Evolutionary conservation across 257 asterid species (phyloP).

Genomic region (Osmanthus fragrans): DNA sequence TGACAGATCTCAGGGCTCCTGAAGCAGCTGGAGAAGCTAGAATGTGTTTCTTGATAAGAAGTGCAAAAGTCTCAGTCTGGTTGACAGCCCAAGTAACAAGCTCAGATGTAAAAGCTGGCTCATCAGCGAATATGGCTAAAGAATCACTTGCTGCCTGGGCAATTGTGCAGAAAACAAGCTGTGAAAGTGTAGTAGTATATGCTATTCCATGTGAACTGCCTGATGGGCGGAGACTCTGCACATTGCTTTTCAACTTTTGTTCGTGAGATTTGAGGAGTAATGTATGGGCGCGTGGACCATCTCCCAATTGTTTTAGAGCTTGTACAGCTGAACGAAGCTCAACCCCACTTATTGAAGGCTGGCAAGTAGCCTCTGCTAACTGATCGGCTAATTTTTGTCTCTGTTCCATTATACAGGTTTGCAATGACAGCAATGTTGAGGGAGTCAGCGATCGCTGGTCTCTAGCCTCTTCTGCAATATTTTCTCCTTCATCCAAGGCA

Average conservation of each 20-base stretch:
- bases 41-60: conserved; percentile 59
- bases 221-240: conserved; percentile 57
- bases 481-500: conserved; percentile 73
- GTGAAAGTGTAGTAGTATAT: conserved; percentile 75
- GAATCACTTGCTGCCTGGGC: conserved; percentile 90
- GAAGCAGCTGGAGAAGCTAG: conserved; percentile 85
- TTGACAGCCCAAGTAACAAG: conserved; percentile 84
- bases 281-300: conserved; percentile 87
- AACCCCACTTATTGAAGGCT: conserved; percentile 56
- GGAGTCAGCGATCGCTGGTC: conserved; percentile 33
- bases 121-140: conserved; percentile 72
- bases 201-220: conserved; percentile 61
- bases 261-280: conserved; percentile 72
- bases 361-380: conserved; percentile 73
- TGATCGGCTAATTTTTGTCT: conserved; percentile 74
- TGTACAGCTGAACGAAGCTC: conserved; percentile 78
- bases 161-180: conserved; percentile 71
- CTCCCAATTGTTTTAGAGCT: conserved; percentile 75
- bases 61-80: conserved; percentile 60
- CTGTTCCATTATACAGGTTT: conserved; percentile 50
- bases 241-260: conserved; percentile 53
- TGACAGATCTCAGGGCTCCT: conserved; percentile 75
- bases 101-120: conserved; percentile 80
- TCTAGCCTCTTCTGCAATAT: conserved; percentile 39
- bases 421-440: conserved; percentile 40